phyloP scores from a whole-genome alignment of 305 asterid genomes.

The Rubia tinctorum region DNA sequence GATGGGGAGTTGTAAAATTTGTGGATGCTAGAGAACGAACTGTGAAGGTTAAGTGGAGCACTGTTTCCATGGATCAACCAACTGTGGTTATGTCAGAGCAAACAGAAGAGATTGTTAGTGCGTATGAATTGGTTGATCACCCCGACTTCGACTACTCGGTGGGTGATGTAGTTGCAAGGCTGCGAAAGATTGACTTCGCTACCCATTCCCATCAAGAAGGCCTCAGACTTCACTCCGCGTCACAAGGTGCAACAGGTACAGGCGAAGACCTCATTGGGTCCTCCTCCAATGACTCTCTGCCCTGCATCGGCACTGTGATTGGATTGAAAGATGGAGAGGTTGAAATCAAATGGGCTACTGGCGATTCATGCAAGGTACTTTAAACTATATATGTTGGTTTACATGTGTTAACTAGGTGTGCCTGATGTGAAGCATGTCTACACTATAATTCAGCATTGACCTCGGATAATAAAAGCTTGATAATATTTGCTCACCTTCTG shows the following conservation, averaged over 20 bases:
- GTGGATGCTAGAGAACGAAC: conserved; percentile 88
- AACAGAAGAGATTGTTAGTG: conserved; percentile 76
- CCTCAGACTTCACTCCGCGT: conserved; percentile 8
- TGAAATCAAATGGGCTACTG: conserved; percentile 88
- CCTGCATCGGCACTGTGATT: conserved; percentile 62
- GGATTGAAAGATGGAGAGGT: conserved; percentile 54
- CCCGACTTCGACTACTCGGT: conserved; percentile 59
- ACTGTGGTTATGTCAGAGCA: conserved; percentile 27
- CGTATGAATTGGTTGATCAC: conserved; percentile 86
- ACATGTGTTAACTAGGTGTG: background rate
- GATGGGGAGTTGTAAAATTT: conserved; percentile 70
- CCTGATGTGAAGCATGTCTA: background rate
- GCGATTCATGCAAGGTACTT: conserved; percentile 61
- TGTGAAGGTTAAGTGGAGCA: conserved; percentile 75
- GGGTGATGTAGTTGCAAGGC: too few species aligned
- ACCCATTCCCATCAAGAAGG: conserved; percentile 22
- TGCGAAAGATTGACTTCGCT: conserved; percentile 17
- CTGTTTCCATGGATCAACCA: conserved; percentile 24
- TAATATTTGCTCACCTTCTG: background rate
- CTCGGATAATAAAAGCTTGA: background rate
- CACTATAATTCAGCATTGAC: background rate
- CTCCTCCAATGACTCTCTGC: conserved; percentile 30
- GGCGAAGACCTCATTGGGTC: conserved; percentile 21
- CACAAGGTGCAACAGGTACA: conserved; percentile 12
- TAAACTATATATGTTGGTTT: conserved; percentile 7